Evolutionary conservation across 2,329 filamentous ascomycete species (phyloP).

Genomic region (Dissoconium aciculare): DNA sequence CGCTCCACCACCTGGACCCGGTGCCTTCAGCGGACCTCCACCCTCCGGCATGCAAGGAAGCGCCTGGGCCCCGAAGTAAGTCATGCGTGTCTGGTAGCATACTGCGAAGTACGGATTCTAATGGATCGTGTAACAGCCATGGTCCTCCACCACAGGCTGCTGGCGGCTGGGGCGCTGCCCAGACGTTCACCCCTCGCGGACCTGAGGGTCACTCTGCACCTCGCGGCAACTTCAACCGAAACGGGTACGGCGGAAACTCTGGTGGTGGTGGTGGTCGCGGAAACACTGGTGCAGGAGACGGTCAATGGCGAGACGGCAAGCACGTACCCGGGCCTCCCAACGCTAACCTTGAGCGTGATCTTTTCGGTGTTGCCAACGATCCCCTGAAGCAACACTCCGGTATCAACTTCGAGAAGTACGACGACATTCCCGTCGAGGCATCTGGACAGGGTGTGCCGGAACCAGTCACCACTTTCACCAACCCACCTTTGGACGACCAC

Average conservation of each 20-base stretch:
- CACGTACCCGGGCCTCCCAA: slow-evolving; percentile 83
- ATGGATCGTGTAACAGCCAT: too few species aligned
- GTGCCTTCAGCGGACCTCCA: slow-evolving; percentile 22
- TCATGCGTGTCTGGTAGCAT: slow-evolving; percentile 5
- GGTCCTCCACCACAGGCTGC: too few species aligned
- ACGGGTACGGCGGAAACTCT: slow-evolving; percentile 38
- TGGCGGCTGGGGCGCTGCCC: slow-evolving; percentile 38
- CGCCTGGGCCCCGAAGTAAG: slow-evolving; percentile 36
- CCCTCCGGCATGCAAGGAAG: slow-evolving; percentile 43
- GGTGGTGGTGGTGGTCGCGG: slow-evolving; percentile 39
- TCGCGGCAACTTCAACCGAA: slow-evolving; percentile 44
- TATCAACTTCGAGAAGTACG: slow-evolving; percentile 99
- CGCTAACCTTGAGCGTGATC: slow-evolving; percentile 79
- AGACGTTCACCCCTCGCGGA: slow-evolving; percentile 40
- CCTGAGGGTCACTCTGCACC: slow-evolving; percentile 26
- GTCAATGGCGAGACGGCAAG: slow-evolving; percentile 93
- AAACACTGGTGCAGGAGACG: slow-evolving; percentile 77
- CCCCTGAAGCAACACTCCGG: slow-evolving; percentile 90
- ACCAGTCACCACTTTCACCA: slow-evolving; percentile 76
- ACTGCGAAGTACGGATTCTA: too few species aligned
- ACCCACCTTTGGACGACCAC: slow-evolving; percentile 90
- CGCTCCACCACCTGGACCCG: slow-evolving; percentile 28
- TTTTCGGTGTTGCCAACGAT: slow-evolving; percentile 83
- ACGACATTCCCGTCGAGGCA: slow-evolving; percentile 96
- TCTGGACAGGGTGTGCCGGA: slow-evolving; percentile 89